These are phyloP conservation scores for Colletotrichum magnum DNA, from an alignment of 2,329 filamentous ascomycete species.

Conservation along the genomic window DNA sequence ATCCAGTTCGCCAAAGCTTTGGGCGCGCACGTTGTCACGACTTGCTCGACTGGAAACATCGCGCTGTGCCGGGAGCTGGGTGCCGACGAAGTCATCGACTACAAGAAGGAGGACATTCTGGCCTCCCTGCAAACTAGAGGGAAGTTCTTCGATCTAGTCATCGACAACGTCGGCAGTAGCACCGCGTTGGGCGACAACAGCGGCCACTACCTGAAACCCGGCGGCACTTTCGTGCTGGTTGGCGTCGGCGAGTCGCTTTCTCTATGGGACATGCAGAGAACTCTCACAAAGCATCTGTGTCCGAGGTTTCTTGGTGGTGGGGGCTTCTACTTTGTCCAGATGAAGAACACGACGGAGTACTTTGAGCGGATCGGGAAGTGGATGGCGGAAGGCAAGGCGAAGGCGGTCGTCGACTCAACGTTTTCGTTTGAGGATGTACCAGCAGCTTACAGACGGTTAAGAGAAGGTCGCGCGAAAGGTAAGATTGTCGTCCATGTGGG, in stretches of 20 bases:
- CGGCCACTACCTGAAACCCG: conserved; percentile 58
- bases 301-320: background rate
- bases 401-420: conserved; percentile 42
- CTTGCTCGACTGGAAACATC: conserved; percentile 52
- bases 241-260: conserved; percentile 53
- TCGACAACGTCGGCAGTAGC: conserved; percentile 46
- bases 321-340: conserved; percentile 31
- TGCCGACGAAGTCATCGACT: conserved; percentile 55
- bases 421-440: conserved; percentile 44
- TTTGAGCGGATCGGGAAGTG: conserved; percentile 42
- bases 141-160: conserved; percentile 43
- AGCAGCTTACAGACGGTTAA: conserved; percentile 44
- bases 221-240: conserved; percentile 76
- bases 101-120: conserved; percentile 43
- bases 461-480: conserved; percentile 41
- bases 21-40: conserved; percentile 52
- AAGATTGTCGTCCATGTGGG: conserved; percentile 46
- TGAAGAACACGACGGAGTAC: conserved; percentile 29
- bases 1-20: conserved; percentile 54
- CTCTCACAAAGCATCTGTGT: background rate
- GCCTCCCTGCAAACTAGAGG: conserved; percentile 39
- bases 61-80: conserved; percentile 52
- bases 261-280: conserved; percentile 3
- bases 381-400: conserved; percentile 47
- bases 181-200: conserved; percentile 42